phyloP scores from a whole-genome alignment of 345 rosid genomes.

The Corchorus olitorius region DNA sequence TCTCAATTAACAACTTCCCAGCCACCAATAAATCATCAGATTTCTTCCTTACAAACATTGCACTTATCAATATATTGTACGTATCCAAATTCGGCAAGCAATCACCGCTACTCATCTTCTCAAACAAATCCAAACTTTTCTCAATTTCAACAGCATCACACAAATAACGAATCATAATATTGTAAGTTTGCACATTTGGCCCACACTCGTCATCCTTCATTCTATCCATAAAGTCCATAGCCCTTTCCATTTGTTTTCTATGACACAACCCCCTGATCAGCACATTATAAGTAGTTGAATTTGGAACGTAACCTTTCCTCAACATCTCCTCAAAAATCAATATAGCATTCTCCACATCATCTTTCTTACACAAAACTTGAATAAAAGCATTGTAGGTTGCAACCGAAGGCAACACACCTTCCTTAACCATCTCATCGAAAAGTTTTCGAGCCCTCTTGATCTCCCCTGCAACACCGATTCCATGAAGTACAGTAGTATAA shows the following conservation, averaged over 20 bases:
- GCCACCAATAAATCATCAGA: constrained; percentile 76
- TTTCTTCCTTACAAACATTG: constrained; percentile 91
- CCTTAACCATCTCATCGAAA: constrained; percentile 67
- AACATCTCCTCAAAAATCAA: constrained; percentile 74
- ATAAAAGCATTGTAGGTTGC: constrained; percentile 85
- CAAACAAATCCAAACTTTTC: constrained; percentile 60
- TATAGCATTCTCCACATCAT: constrained; percentile 72
- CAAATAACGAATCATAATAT: constrained; percentile 66
- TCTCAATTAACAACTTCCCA: constrained; percentile 78
- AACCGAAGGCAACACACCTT: constrained; percentile 84
- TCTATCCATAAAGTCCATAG: constrained; percentile 59
- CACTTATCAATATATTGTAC: constrained; percentile 67
- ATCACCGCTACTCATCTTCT: constrained; percentile 59
- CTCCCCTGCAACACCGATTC: constrained; percentile 80
- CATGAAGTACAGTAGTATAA: constrained; percentile 76
- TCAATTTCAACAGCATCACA: constrained; percentile 75
- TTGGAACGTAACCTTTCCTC: constrained; percentile 73
- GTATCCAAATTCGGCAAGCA: constrained; percentile 93
- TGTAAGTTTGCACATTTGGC: constrained; percentile 82
- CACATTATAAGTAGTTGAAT: constrained; percentile 65
- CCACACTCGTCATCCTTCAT: constrained; percentile 67
- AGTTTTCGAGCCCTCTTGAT: constrained; percentile 58
- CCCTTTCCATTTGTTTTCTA: constrained; percentile 62
- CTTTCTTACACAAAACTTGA: constrained; percentile 91
- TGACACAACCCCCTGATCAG: constrained; percentile 85